Percentiles rank a stretch among this genome's conserved stretches.
phyloP scores from a whole-genome alignment of 306 rosid species.

The Quercus robur region DNA sequence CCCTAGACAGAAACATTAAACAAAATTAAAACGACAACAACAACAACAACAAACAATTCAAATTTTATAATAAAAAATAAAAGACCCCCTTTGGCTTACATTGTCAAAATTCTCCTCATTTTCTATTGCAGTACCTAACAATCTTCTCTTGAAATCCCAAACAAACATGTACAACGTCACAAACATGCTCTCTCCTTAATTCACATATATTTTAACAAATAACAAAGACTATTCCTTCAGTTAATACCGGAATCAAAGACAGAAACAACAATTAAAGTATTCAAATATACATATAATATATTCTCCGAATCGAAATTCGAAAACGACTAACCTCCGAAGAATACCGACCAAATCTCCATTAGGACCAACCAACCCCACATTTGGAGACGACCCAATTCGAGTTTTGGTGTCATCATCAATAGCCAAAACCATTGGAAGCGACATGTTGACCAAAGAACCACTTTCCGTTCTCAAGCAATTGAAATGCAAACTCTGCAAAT shows the following conservation, averaged over 20 bases:
- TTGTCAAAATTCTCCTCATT: not conserved
- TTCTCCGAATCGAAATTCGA: no score
- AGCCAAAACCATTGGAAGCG: conserved; percentile 92
- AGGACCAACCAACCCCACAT: conserved; percentile 70
- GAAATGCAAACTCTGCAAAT: conserved; percentile 91
- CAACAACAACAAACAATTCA: not conserved
- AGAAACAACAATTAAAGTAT: not conserved
- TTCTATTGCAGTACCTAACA: conserved; percentile 1
- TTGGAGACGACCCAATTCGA: conserved; percentile 47
- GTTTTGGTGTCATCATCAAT: conserved; percentile 68
- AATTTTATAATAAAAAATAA: not conserved
- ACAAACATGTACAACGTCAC: not conserved
- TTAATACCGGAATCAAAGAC: conserved; percentile 8
- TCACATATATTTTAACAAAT: not conserved
- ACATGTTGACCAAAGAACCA: conserved; percentile 84
- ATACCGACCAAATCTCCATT: conserved; percentile 66
- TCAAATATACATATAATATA: not conserved
- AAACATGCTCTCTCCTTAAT: not conserved
- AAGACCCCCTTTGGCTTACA: not conserved
- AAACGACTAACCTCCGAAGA: conserved; percentile 63
- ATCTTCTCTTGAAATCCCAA: conserved; percentile 1
- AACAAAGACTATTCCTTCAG: not conserved
- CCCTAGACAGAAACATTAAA: not conserved
- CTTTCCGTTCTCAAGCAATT: conserved; percentile 57
- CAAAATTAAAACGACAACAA: no score